phyloP scores from a whole-genome alignment of 441 rosid genomes.

The Macaranga tanarius region DNA sequence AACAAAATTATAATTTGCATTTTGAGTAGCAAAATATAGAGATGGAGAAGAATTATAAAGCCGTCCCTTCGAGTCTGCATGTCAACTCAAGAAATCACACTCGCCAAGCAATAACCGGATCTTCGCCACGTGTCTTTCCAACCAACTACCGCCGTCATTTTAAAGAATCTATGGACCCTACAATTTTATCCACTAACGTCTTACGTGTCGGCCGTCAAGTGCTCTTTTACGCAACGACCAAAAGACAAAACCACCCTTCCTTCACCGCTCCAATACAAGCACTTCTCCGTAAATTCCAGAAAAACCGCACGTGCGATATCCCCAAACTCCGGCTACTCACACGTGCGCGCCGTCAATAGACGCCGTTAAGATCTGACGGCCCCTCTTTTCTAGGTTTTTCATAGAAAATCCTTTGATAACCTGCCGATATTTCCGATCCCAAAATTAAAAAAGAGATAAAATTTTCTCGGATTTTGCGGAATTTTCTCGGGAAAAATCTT shows the following conservation, averaged over 20 bases:
- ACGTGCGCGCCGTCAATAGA: conserved; percentile 27
- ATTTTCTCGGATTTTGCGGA: neutral
- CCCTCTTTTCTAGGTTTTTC: conserved; percentile 16
- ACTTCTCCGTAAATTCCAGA: conserved; percentile 11
- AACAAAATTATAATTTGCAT: too few species aligned
- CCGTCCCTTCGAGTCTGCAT: conserved; percentile 7
- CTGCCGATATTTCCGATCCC: conserved; percentile 10
- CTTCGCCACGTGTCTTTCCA: conserved; percentile 28
- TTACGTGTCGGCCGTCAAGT: conserved; percentile 32
- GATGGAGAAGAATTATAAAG: too few species aligned
- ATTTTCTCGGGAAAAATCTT: neutral
- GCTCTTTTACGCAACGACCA: neutral
- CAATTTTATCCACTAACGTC: conserved; percentile 32
- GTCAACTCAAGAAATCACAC: conserved; percentile 11
- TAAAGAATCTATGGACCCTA: conserved; percentile 21
- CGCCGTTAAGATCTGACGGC: neutral
- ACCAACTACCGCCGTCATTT: conserved; percentile 35
- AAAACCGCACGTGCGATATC: conserved; percentile 15
- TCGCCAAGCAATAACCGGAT: conserved; percentile 11
- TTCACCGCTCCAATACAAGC: neutral
- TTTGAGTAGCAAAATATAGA: too few species aligned
- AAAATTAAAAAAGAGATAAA: neutral
- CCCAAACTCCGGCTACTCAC: conserved; percentile 1
- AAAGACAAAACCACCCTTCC: conserved; percentile 18
- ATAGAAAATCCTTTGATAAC: neutral